Evolutionary conservation across 2,329 filamentous ascomycete species (phyloP), one percentile per base, ranked within the genome.

Genomic region (Aspergillus brasiliensis): DNA sequence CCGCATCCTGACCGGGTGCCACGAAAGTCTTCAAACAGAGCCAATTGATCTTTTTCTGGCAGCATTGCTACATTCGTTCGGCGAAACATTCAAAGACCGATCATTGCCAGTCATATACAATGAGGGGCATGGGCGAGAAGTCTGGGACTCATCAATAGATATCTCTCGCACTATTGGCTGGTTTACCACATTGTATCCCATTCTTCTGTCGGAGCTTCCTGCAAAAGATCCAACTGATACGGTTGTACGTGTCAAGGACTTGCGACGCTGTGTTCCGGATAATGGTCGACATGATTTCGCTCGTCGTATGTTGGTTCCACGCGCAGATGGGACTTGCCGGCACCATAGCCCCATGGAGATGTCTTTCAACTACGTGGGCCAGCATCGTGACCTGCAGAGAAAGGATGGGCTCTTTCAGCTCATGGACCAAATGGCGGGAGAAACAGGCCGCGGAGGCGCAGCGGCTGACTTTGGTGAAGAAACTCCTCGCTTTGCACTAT

Each of bases 141-240:
- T 76, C 0, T 82, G 80, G 73, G 74, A 81, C 52, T 51, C 72
- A 0, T 73, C 73, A 2, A 77, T 83, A 51, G 81, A 83, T 51
- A 74, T 83, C 5, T 81, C 80, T 2, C 74, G 79, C 5, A 83
- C 81, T 1, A 74, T 83, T 2, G 81, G 81, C 6, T 83, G 81
- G 81, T 83, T 83, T 60, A 83, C 81, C 0, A 80, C 79, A 21
- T 66, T 83, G 7, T 80, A 79, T 53, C 81, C 81, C 0, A 75
- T 82, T 3, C 75, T 74, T 25, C 70, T 79, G 0, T 62, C 67
- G 2, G 62, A 65, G 2, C 65, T 70, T 34, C 67, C 65, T 13
- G 46, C 69, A 1, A 61, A 71, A 1, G 61, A 71, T 51, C 67
- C 74, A 0, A 57, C 74, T 5, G 70, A 75, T 5, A 73, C 73